Evolutionary conservation across 352 stramenopile genomes (phyloP), one percentile per base, ranked within the genome.

Genomic region (Phytopythium montanum): DNA sequence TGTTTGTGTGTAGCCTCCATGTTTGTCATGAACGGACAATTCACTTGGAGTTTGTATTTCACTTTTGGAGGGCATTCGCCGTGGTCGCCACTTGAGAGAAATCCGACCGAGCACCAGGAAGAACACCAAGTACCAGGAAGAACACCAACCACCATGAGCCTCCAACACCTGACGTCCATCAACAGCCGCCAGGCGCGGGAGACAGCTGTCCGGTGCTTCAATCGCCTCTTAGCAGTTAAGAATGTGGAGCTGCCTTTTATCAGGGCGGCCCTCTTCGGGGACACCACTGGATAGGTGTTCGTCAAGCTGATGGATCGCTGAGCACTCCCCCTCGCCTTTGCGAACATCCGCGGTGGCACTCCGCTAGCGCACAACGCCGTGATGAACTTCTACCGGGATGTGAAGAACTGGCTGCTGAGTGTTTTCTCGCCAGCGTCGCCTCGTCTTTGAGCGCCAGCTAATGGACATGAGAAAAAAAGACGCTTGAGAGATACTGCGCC

Each of bases 191-290:
- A 46, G 10, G 44, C 42, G 2, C 28, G 50, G 3, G 29, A 61
- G 9, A 63, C 62, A 18, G 62, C 59, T 2, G 42, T 62, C n/a
- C 62, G 62, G 10, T 23, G 48, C 12, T 68, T 66, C 29, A 56
- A 61, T 4, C 31, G 65, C 12, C 68, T 68, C 44, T 34, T 72
- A 0, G 10, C 52, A 23, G 18, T 31, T 0, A 61, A 66, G 53
- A 56, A 64, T 54, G 54, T 57, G 12, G 52, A 33, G 10, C 49
- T 72, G 49, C 57, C 44, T 1, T 73, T 66, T 41, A 65, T 68
- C 19, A 2, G 44, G 4, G 4, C 39, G 14, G 44, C 3, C 9
- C 50, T 64, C 12, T 38, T 64, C 16, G 19, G 21, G 6, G 54
- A 66, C 42, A 5, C 33, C 16, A 28, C 48, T 13, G 41, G 48